Evolutionary conservation across 2,329 filamentous ascomycete species (phyloP), one percentile per base, ranked within the genome.

Genomic region (Stemphylium beticola): DNA sequence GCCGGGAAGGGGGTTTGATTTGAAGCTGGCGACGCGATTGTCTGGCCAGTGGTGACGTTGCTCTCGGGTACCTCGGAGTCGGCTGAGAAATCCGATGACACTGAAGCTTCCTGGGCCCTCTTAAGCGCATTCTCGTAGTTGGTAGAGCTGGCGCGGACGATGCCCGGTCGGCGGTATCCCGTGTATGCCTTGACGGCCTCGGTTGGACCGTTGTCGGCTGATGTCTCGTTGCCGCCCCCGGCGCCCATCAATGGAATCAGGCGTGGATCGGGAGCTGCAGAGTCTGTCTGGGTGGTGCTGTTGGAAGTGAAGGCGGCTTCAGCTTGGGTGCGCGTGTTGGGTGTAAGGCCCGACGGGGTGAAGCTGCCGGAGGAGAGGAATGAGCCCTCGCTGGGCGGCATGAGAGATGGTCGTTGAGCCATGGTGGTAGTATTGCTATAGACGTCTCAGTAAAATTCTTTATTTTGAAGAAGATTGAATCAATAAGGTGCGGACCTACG

Each of bases 321-420:
- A 17, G 68, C 73, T 65, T 74, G 66, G 11, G 66, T 68, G 17
- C 73, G 71, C 14, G 72, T 74, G 29, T 65, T 71, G 18, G 73
- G 73, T 12, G 73, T 74, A 2, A 75, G 66, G 32, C 67, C 69
- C 7, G 73, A 73, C 4, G 73, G 72, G 1, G 71, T 74, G 12
- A 58, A 57, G 31, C 64, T 46, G 33, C 51, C 60, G 26, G 53
- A 55, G 9, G 48, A 52, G 20, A 73, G 43, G 29, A 49, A 71
- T 17, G 54, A 54, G 41, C 57, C 55, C 31, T 60, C 61, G 26
- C 60, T 60, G 36, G 61, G 60, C 14, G 67, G 65, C 38, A 61
- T 65, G 15, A 61, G 57, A 10, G 58, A 55, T 20, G 61, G 54
- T 43, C 57, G 60, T 38, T 59, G 52, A 42, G 56, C 67, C 62